Base-by-base conservation (phyloP, 352 stramenopile species). In the Thraustotheca clavata region DNA sequence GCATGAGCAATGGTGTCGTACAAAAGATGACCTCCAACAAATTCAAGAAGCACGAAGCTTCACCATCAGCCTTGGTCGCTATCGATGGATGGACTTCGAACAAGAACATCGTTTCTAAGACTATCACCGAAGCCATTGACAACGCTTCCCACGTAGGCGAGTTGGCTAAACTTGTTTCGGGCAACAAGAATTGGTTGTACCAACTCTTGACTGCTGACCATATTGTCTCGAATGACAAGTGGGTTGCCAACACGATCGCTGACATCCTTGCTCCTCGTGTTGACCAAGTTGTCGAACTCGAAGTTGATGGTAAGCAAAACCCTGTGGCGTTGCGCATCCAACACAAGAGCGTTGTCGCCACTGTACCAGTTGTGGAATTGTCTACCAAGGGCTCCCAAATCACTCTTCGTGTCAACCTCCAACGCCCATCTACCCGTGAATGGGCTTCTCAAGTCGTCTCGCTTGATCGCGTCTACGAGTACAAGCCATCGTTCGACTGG, bases 201-300 rank as follows among this genome's bases (percentile, higher is more conserved):
- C 69, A 69, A 27, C 55, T 91, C 16, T 69, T 93, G 16, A 76
- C 79, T 11, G 80, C 79, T 18, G 67, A 73, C 32, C 73, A 75
- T 49, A 60, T 92, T 20, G 73, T 77, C 4, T 69, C 73, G 16
- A 76, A 74, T 1, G 79, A 79, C 32, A 81, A 86, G 61, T 95
- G 84, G 79, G 70, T 89, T 8, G 61, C 67, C 8, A 95, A 93
- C 66, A 76, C 80, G 6, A 72, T 91, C 16, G 63, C 71, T 16
- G 59, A 74, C 35, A 55, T 93, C 31, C 59, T 92, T 6, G 68
- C 70, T 11, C 79, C 83, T 4, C 75, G 80, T 29, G 33, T 26
- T 9, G 68, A 67, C 18, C 83, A 90, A 60, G 78, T 69, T 1
- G 69, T 89, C 27, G 69, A 71, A 39, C 26, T 76, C 3, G 61